These are phyloP conservation scores for Nakataea oryzae DNA, from an alignment of 2,329 filamentous ascomycete species.

Conservation along the genomic window DNA sequence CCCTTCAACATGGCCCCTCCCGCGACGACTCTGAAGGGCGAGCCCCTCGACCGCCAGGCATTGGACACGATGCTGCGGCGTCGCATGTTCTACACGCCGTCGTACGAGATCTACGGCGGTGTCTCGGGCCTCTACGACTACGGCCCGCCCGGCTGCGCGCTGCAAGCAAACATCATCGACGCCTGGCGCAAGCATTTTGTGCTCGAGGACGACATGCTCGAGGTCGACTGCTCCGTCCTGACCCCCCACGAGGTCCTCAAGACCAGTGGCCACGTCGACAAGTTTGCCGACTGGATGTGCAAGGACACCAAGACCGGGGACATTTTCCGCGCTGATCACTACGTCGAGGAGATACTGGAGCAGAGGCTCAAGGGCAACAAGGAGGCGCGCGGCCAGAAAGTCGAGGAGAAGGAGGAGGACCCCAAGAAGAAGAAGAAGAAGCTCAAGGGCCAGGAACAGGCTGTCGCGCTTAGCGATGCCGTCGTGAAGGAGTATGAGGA, in stretches of 20 bases:
- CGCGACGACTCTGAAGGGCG: slow-evolving; percentile 73
- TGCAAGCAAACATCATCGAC: slow-evolving; percentile 82
- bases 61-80: slow-evolving; percentile 82
- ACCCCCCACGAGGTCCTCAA: slow-evolving; percentile 92
- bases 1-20: slow-evolving; percentile 33
- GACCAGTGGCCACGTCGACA: slow-evolving; percentile 93
- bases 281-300: slow-evolving; percentile 99
- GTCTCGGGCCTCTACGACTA: slow-evolving; percentile 88
- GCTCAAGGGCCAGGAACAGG: slow-evolving; percentile 73
- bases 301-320: slow-evolving; percentile 97
- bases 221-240: slow-evolving; percentile 87
- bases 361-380: slow-evolving; percentile 80
- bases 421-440: slow-evolving; percentile 57
- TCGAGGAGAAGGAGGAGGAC: slow-evolving; percentile 55
- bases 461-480: slow-evolving; percentile 76
- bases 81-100: slow-evolving; percentile 87
- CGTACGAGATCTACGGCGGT: slow-evolving; percentile 92
- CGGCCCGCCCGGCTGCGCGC: slow-evolving; percentile 75
- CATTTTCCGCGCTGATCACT: slow-evolving; percentile 90
- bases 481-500: slow-evolving; percentile 86
- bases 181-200: slow-evolving; percentile 91
- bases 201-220: slow-evolving; percentile 87
- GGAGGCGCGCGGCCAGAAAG: slow-evolving; percentile 75
- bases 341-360: slow-evolving; percentile 91
- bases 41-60: slow-evolving; percentile 72